Percentiles rank a stretch among this genome's conserved stretches.
Conservation (phyloP, 306 rosid genomes). For the Medicago arabica region DNA sequence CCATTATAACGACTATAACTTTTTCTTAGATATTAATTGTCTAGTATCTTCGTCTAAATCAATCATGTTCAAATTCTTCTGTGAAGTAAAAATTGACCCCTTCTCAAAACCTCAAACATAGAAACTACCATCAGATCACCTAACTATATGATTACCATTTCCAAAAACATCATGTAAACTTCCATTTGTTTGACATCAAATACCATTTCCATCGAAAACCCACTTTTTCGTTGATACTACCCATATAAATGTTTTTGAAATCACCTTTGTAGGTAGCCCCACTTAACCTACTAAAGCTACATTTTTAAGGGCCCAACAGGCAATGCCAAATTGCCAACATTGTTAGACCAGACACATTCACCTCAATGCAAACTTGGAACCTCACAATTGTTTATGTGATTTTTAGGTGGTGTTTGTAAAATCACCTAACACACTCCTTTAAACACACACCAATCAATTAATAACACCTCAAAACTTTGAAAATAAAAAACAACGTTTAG, state of each 20-base stretch:
- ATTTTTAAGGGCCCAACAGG: constrained; percentile 32
- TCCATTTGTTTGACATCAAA: constrained; percentile 70
- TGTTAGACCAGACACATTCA: too few species aligned
- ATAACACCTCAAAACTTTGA: too few species aligned
- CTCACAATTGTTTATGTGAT: too few species aligned
- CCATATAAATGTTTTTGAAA: constrained; percentile 76
- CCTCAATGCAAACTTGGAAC: too few species aligned
- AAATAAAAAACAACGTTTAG: too few species aligned
- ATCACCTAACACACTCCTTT: too few species aligned
- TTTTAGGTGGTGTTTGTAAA: too few species aligned
- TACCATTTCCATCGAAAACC: constrained; percentile 75
- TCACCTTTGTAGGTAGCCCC: constrained; percentile 95
- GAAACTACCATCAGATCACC: constrained; percentile 79
- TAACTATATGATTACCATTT: constrained; percentile 75
- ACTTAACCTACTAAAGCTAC: constrained; percentile 87
- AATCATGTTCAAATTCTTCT: constrained; percentile 56
- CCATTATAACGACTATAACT: constrained; percentile 42
- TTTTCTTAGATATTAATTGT: constrained; percentile 31
- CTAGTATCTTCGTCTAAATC: constrained; percentile 34
- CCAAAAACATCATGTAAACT: constrained; percentile 79
- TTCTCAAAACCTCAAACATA: constrained; percentile 63
- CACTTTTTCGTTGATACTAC: constrained; percentile 80
- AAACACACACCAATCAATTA: too few species aligned
- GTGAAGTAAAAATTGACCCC: constrained; percentile 69
- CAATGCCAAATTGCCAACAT: too few species aligned